Conservation (phyloP, 176 grass and related monocot species). For the bread wheat (Triticum aestivum) region DNA sequence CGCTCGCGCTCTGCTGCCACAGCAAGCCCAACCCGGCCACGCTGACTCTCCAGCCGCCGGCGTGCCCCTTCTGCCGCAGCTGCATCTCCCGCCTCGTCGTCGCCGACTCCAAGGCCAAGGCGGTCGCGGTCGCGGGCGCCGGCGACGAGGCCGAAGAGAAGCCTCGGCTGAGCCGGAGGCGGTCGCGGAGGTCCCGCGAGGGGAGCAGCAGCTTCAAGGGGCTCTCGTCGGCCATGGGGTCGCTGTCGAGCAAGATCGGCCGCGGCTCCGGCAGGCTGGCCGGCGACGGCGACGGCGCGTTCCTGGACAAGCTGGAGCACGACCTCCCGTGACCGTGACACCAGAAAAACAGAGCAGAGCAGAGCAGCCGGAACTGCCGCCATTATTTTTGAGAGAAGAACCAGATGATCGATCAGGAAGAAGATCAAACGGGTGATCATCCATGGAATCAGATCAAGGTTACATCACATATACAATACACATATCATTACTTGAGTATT, state of each 20-base stretch:
- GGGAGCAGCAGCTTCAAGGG: slow-evolving; percentile 76
- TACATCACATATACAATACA: background rate
- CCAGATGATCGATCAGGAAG: background rate
- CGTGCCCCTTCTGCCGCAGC: slow-evolving; percentile 94
- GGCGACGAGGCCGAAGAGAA: slow-evolving; percentile 35
- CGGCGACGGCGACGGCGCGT: background rate
- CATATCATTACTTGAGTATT: background rate
- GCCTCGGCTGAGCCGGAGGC: slow-evolving; percentile 35
- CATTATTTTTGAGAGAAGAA: background rate
- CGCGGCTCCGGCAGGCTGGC: slow-evolving; percentile 27
- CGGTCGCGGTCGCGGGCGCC: background rate
- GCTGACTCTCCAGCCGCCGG: slow-evolving; percentile 37
- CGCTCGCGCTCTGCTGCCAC: slow-evolving; percentile 93
- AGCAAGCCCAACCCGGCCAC: slow-evolving; percentile 68
- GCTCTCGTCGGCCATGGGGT: slow-evolving; percentile 47
- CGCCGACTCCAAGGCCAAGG: slow-evolving; percentile 27
- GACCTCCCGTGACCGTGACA: background rate
- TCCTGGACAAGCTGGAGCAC: background rate
- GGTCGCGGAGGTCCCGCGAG: slow-evolving; percentile 48
- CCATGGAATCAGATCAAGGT: background rate
- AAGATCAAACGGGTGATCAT: background rate
- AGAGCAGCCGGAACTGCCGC: slow-evolving; percentile 9
- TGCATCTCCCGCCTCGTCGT: slow-evolving; percentile 72
- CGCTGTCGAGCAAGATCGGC: slow-evolving; percentile 44
- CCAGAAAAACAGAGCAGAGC: background rate